Evolutionary conservation across 768 basidiomycete genomes (phyloP), one percentile per base, ranked within the genome.

Genomic region (Leccinum obscurum): DNA sequence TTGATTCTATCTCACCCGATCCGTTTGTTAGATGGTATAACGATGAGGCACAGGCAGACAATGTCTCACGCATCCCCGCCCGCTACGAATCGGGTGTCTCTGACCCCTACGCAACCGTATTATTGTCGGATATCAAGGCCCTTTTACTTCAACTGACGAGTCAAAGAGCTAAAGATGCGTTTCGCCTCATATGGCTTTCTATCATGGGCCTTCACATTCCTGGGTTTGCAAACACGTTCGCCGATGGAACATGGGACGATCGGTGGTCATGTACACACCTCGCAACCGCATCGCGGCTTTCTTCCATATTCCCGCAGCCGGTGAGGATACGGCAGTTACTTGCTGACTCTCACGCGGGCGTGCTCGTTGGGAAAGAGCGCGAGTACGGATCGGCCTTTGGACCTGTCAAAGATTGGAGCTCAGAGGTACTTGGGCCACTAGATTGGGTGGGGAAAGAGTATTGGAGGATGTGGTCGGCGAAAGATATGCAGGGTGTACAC

Each of bases 41-140:
- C 22, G 78, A 79, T 30, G 92, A 93, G 72, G 59, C 70, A n/a
- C 66, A 65, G 20, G 70, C 75, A 26, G 91, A 92, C 54, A 67
- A 68, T 26, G 64, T 60, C 26, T 71, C 73, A 22, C 68, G 72
- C 44, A 65, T 86, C 3, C 85, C 90, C n/a, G 72, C 78, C 7
- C 84, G 86, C 53, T 84, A 86, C 58, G 78, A 81, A 5, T 76
- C 75, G 20, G 76, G 76, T 20, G 77, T 80, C 26, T 70, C 75
- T 17, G 92, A 94, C 69, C 92, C 92, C 6, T 92, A 90, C 67
- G 77, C 85, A 3, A 85, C 81, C 4, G 81, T 93, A 34, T 74
- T 94, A 15, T 89, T 94, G 70, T 79, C 83, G 35, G 92, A 94
- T 66, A 80, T 94, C 62, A 83, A 83, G 22, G 72, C 82, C 4